Percentiles rank a stretch among this genome's conserved stretches.
These are phyloP conservation scores for Ogataea trehaloabstinens DNA, from an alignment of 805 yeast species.

Conservation along the genomic window DNA sequence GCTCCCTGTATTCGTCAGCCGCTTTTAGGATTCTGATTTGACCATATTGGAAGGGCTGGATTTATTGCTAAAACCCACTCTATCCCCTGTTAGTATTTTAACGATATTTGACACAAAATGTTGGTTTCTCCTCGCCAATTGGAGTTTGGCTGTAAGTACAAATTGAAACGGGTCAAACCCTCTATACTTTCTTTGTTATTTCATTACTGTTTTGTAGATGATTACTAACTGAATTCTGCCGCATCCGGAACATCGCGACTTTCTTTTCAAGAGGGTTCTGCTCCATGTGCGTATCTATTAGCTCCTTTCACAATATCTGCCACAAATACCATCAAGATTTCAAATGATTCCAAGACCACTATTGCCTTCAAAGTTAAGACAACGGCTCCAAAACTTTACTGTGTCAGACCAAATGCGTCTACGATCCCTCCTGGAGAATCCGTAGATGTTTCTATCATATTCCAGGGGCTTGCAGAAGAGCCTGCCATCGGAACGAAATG, in stretches of 20 bases:
- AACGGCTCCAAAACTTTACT: constrained; percentile 92
- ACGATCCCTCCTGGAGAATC: constrained; percentile 71
- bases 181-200: too few species aligned
- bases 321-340: constrained; percentile 57
- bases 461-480: constrained; percentile 78
- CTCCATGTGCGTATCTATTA: constrained; percentile 21
- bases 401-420: constrained; percentile 95
- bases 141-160: constrained; percentile 75
- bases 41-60: too few species aligned
- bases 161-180: too few species aligned
- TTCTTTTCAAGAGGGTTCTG: not conserved
- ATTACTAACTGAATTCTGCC: too few species aligned
- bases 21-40: too few species aligned
- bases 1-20: not conserved
- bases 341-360: constrained; percentile 53
- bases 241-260: too few species aligned
- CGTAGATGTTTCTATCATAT: constrained; percentile 73
- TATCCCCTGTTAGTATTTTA: too few species aligned
- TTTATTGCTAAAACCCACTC: too few species aligned
- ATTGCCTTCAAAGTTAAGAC: constrained; percentile 95
- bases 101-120: too few species aligned
- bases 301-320: constrained; percentile 76
- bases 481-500: constrained; percentile 74
- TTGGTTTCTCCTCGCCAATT: constrained; percentile 70
- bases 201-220: too few species aligned